These are phyloP conservation scores for Lentinula lateritia DNA, from an alignment of 768 basidiomycete species.

Conservation along the genomic window DNA sequence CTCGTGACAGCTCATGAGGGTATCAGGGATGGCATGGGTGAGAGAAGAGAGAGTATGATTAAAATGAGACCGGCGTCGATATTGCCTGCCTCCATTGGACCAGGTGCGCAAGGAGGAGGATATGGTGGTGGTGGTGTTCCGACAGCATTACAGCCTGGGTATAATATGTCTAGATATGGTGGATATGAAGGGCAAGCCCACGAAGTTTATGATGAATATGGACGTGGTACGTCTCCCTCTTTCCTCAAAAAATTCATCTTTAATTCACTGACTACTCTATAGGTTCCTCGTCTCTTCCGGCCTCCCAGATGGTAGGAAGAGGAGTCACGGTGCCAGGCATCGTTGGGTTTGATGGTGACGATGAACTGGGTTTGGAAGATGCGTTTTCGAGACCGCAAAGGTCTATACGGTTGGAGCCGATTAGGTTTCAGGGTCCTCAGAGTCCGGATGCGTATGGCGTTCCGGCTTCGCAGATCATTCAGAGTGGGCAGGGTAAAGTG, in stretches of 20 bases:
- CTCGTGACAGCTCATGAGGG: not conserved
- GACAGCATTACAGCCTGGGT: not conserved
- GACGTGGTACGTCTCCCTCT: not conserved
- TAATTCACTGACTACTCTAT: too few relatives aligned
- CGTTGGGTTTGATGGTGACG: slow-evolving; percentile 24
- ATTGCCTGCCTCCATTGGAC: not conserved
- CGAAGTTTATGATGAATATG: not conserved
- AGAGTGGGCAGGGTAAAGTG: not conserved
- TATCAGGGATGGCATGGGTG: not conserved
- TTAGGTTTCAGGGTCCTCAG: not conserved
- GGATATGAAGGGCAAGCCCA: not conserved
- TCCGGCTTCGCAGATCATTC: not conserved
- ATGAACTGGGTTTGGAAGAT: slow-evolving; percentile 54
- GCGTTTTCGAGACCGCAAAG: slow-evolving; percentile 28
- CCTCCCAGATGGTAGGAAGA: too few relatives aligned
- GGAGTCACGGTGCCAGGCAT: too few relatives aligned
- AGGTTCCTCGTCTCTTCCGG: too few relatives aligned
- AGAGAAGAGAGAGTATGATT: too few relatives aligned
- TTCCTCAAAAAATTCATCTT: not conserved
- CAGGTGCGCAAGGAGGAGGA: too few relatives aligned
- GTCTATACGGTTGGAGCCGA: not conserved
- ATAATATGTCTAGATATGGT: not conserved
- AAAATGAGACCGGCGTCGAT: not conserved
- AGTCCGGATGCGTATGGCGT: slow-evolving; percentile 1
- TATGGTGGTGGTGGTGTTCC: not conserved